Conservation (phyloP, 768 basidiomycete genomes). For the Fomitopsis serialis region DNA sequence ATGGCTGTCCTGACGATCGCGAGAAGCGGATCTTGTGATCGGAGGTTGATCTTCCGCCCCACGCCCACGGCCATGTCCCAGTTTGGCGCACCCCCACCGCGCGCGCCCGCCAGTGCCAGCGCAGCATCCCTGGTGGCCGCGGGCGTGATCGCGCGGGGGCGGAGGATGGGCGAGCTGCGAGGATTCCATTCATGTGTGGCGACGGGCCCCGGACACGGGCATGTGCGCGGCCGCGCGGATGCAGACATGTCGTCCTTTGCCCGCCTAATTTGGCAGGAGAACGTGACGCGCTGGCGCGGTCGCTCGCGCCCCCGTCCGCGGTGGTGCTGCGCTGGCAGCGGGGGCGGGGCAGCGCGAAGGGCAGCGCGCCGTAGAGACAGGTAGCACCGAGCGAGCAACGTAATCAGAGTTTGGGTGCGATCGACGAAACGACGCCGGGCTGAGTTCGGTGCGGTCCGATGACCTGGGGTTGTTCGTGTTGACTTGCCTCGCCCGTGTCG, state of each 20-base stretch:
- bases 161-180: no score
- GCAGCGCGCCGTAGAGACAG: neutral
- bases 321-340: neutral
- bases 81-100: neutral
- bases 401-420: slow-evolving; percentile 1
- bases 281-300: neutral
- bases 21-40: slow-evolving; percentile 21
- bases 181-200: neutral
- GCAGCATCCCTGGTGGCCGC: neutral
- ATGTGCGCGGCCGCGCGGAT: neutral
- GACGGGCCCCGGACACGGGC: neutral
- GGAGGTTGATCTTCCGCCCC: slow-evolving; percentile 14
- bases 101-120: neutral
- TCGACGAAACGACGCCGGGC: neutral
- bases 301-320: neutral
- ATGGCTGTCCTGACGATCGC: slow-evolving; percentile 9
- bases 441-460: slow-evolving; percentile 9
- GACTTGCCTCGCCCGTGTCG: slow-evolving; percentile 4
- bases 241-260: neutral
- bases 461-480: slow-evolving; percentile 5
- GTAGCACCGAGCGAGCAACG: slow-evolving; percentile 5
- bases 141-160: no score
- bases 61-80: neutral
- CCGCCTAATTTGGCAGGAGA: neutral
- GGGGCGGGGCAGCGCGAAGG: neutral